Evolutionary conservation across 2,329 filamentous ascomycete species (phyloP).

Genomic region (Hyphodiscus sp.): DNA sequence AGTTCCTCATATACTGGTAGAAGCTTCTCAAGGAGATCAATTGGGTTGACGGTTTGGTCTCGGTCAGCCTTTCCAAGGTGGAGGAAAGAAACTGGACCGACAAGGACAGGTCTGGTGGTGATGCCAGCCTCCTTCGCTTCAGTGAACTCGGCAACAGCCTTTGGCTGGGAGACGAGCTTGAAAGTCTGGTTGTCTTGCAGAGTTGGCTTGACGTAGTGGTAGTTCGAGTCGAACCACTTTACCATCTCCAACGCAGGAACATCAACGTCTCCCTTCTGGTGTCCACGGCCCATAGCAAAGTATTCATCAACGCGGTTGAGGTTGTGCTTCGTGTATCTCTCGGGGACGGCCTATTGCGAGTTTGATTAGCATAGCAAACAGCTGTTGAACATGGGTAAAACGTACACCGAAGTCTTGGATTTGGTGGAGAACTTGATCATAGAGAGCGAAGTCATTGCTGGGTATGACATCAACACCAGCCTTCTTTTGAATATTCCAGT

Average conservation of each 20-base stretch:
- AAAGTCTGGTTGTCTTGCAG: conserved; percentile 96
- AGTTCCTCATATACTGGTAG: conserved; percentile 93
- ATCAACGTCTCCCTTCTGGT: conserved; percentile 91
- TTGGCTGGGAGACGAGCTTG: conserved; percentile 79
- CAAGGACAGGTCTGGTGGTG: conserved; percentile 82
- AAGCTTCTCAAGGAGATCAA: conserved; percentile 88
- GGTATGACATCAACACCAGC: conserved; percentile 96
- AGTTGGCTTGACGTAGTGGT: conserved; percentile 99
- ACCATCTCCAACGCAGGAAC: conserved; percentile 97
- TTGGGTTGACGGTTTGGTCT: conserved; percentile 86
- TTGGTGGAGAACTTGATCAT: conserved; percentile 96
- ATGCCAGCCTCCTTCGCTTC: conserved; percentile 98
- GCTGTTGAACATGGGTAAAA: conserved; percentile 14
- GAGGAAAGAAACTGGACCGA: conserved; percentile 96
- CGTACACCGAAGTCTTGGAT: conserved; percentile 95
- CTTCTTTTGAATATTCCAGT: conserved; percentile 99
- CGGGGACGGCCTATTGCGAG: conserved; percentile 65
- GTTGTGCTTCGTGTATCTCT: conserved; percentile 86
- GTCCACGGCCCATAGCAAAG: conserved; percentile 99
- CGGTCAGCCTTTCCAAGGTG: conserved; percentile 97
- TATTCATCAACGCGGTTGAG: conserved; percentile 90
- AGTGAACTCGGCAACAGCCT: conserved; percentile 89
- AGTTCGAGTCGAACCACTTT: conserved; percentile 99
- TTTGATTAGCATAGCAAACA: conserved; percentile 9
- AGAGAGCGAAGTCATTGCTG: conserved; percentile 99